Evolutionary conservation across 164 flowering plant genomes (phyloP), one percentile per base, ranked within the genome.

Genomic region (Akebia trifoliata): DNA sequence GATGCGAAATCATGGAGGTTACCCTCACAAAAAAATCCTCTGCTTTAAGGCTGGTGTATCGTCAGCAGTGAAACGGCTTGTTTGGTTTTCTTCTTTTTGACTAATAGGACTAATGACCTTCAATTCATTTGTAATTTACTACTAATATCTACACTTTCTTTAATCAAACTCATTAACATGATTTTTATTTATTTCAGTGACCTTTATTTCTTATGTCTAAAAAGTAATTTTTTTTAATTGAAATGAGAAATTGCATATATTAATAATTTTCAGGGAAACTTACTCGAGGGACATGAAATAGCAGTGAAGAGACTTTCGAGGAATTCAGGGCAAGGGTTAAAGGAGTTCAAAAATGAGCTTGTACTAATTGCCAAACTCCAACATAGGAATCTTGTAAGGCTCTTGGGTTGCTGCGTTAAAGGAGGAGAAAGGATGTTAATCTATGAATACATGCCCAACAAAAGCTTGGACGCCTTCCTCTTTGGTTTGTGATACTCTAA

Each of bases 361-460:
- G 14, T 12, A 38, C 24, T 60, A 38, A 60, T 60, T 28, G 63
- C 55, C 6, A 60, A 47, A 28, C 63, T 60, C 53, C 54, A 60
- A 50, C 63, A 60, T 39, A 60, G 43, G 35, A 60, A 60, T 37
- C 47, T 60, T 0, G 63, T 60, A n/a, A 49, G 48, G 22, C 55
- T 60, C 26, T 21, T 60, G 22, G 63, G 47, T 44, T 37, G 53
- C 29, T 60, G 63, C 32, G 28, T 50, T 17, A 11, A 60, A 14
- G 61, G 51, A 18, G 56, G 50, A 8, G 63, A 60, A 39, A 60
- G 50, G 54, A 37, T 60, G 47, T 17, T 60, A 26, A 30, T 60
- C 37, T 60, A 60, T 9, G 55, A 60, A 46, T 60, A 60, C 56
- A 26, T 60, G 63, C 47, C 46, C 7, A 60, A 60, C 34, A 60